Evolutionary conservation across 768 basidiomycete species (phyloP).

Genomic region (Lactarius deliciosus): DNA sequence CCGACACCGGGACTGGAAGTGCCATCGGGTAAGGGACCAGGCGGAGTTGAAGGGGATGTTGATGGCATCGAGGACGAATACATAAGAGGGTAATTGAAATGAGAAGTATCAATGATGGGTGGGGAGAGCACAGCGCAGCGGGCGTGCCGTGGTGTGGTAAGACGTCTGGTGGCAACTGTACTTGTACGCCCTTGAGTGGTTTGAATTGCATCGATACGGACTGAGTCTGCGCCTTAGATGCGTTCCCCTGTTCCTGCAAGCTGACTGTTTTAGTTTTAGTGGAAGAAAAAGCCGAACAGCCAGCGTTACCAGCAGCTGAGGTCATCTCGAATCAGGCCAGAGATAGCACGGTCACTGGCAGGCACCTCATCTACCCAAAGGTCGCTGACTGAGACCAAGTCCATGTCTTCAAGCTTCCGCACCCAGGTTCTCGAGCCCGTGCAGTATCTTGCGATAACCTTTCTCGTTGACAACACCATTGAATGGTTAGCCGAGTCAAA

Average conservation of each 20-base stretch:
- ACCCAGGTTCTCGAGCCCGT: conserved; percentile 20
- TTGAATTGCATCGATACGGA: conserved; percentile 3
- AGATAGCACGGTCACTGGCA: neutral
- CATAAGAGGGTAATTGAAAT: conserved; percentile 7
- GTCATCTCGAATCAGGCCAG: neutral
- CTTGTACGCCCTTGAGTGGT: neutral
- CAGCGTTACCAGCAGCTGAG: conserved; percentile 8
- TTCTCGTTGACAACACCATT: conserved; percentile 40
- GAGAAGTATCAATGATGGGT: conserved; percentile 7
- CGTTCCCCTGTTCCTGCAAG: neutral
- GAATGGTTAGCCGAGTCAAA: conserved; percentile 39
- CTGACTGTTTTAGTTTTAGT: neutral
- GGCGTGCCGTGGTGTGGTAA: neutral
- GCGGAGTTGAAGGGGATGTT: conserved; percentile 15
- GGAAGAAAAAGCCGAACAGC: neutral
- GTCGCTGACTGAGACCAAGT: neutral
- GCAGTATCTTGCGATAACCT: conserved; percentile 29
- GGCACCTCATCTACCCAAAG: neutral
- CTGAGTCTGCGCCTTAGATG: conserved; percentile 5
- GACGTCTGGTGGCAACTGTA: neutral
- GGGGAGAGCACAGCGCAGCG: conserved; percentile 1
- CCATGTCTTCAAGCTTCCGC: neutral
- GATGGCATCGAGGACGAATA: conserved; percentile 22
- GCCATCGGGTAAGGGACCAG: conserved; percentile 5
- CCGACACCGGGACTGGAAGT: neutral